A percentile compares a stretch with the other conserved stretches of the same genome.
These are phyloP conservation scores for Plicaturopsis crispa DNA, from an alignment of 768 basidiomycete species.

Conservation along the genomic window DNA sequence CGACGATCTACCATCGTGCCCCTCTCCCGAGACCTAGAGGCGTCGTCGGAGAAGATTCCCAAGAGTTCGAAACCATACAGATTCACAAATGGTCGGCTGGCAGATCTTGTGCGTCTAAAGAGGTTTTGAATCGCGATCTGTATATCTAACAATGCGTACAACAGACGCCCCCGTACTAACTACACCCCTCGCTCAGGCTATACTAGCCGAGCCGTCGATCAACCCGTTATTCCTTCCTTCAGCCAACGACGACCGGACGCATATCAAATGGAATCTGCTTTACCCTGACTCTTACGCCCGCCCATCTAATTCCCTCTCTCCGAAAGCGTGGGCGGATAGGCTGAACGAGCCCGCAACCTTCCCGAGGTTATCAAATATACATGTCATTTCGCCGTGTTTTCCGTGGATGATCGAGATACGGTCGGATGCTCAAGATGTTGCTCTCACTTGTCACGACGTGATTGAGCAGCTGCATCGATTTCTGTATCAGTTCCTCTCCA, in stretches of 20 bases:
- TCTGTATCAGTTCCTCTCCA: background rate
- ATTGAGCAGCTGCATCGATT: background rate
- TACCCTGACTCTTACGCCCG: background rate
- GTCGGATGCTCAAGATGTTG: background rate
- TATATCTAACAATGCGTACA: too few relatives aligned
- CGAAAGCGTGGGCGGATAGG: background rate
- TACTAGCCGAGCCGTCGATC: background rate
- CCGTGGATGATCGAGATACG: background rate
- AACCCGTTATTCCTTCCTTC: background rate
- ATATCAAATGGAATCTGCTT: background rate
- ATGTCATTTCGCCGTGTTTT: background rate
- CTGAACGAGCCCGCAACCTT: background rate
- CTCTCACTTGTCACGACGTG: background rate
- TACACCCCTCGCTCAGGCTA: background rate
- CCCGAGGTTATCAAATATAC: background rate
- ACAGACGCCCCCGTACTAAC: background rate
- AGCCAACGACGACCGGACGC: background rate
- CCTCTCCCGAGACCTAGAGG: too few relatives aligned
- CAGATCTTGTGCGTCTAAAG: too few relatives aligned
- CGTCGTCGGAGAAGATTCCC: too few relatives aligned
- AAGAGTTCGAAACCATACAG: too few relatives aligned
- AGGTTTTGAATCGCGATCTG: too few relatives aligned
- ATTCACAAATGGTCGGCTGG: too few relatives aligned
- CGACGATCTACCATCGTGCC: too few relatives aligned
- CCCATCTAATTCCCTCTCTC: background rate